Base-by-base conservation (phyloP, 371 early-diverging fungal genomes). In the Apophysomyces elegans region DNA sequence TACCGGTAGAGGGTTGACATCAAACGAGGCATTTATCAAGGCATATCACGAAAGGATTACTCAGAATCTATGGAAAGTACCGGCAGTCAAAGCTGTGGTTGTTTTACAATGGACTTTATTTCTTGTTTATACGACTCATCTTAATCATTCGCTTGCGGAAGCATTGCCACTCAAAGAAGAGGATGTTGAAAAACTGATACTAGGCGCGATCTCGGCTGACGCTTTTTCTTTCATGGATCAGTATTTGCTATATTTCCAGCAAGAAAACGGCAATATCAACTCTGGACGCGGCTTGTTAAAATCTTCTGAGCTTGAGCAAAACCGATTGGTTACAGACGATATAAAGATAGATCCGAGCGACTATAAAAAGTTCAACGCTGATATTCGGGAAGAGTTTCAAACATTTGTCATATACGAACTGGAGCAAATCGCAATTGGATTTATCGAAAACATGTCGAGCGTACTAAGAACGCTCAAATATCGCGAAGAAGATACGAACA, bases 161-260 rank as follows among this genome's bases (percentile, higher is more conserved):
- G 67, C 67, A 16, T 66, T 88, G 12, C 87, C 84, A 0, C 73
- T 84, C 63, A 78, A 78, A 32, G 89, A 89, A 61, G 86, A 84
- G 6, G 77, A 86, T 5, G 75, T 90, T 7, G 84, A 88, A 58
- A 63, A 80, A 38, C 74, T 89, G 32, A 76, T 90, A 1, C 86
- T 91, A 56, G 74, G 72, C 26, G 85, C 88, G 0, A 78, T 92
- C 13, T 56, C 38, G 1, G 64, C 68, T 18, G 79, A 86, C 45
- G 89, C 88, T 0, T 93, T 93, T 63, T 76, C 80, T 50, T 95
- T 93, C 73, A 86, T 90, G 57, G 84, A 83, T 44, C 83, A 89
- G 45, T 87, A 88, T 62, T 62, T 92, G 43, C 74, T 93, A 7
- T 83, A 88, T 9, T 91, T 88, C 62, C 84, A 86, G 56, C 74